phyloP scores from a whole-genome alignment of 2,329 filamentous ascomycete genomes.

The Alternaria ethzedia region DNA sequence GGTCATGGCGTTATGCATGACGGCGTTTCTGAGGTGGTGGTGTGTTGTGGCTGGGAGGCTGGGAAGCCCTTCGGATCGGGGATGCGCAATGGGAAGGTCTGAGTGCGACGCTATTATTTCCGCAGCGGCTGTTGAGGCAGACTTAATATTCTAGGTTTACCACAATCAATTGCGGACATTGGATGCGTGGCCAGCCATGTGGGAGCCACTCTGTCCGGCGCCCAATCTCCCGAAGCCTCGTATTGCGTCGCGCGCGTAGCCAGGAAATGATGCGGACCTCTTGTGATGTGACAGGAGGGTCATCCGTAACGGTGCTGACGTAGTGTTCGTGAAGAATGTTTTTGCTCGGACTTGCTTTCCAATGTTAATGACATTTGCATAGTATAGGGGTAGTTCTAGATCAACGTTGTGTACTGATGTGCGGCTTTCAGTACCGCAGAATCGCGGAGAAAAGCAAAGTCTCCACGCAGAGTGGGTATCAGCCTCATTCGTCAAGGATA shows the following conservation, averaged over 20 bases:
- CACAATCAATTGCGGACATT: neutral
- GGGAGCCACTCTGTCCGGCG: neutral
- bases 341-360: neutral
- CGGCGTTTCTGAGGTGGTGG: constrained; percentile 3
- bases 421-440: constrained; percentile 8
- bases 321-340: neutral
- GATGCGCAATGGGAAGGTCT: neutral
- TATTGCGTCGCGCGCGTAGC: neutral
- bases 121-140: neutral
- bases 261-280: constrained; percentile 11
- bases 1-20: neutral
- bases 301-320: constrained; percentile 7
- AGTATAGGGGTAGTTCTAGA: neutral
- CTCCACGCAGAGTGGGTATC: constrained; percentile 9
- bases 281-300: constrained; percentile 2
- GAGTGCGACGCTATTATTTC: neutral
- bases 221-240: neutral
- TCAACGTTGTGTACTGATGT: constrained; percentile 4
- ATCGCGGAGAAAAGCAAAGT: constrained; percentile 11
- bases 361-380: neutral
- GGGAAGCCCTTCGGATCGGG: neutral
- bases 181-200: neutral
- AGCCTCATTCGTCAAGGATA: constrained; percentile 17
- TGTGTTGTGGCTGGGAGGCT: constrained; percentile 3
- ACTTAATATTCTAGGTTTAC: neutral